Percentiles rank a stretch among this genome's conserved stretches.
phyloP scores from a whole-genome alignment of 495 filamentous ascomycete genomes.

The Aspergillus taichungensis region DNA sequence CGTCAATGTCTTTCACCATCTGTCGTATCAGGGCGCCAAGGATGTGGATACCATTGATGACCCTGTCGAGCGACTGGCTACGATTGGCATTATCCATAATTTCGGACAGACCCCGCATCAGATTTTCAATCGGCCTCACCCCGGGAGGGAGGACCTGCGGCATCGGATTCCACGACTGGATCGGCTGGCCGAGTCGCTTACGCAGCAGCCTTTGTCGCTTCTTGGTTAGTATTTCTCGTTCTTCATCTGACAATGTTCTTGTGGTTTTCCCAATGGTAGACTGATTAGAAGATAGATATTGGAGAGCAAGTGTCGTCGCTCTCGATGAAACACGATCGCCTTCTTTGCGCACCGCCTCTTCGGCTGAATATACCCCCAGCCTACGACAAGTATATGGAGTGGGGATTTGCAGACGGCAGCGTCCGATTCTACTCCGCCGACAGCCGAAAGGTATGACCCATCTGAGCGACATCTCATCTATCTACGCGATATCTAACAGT shows the following conservation, averaged over 20 bases:
- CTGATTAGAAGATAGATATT: slow-evolving; percentile 44
- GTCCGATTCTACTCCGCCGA: slow-evolving; percentile 82
- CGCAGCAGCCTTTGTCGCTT: slow-evolving; percentile 71
- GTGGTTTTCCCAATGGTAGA: not conserved
- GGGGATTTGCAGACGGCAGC: slow-evolving; percentile 91
- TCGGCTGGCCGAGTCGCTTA: slow-evolving; percentile 65
- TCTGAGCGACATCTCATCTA: not conserved
- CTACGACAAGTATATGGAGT: slow-evolving; percentile 89
- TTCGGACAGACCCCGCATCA: slow-evolving; percentile 97
- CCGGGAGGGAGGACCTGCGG: slow-evolving; percentile 54
- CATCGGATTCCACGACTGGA: slow-evolving; percentile 63
- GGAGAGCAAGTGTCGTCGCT: slow-evolving; percentile 72
- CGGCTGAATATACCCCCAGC: slow-evolving; percentile 76
- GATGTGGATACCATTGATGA: slow-evolving; percentile 89
- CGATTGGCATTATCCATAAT: slow-evolving; percentile 94
- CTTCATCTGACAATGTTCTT: not conserved
- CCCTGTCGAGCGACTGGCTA: slow-evolving; percentile 70
- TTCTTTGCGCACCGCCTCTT: slow-evolving; percentile 77
- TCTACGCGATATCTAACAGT: slow-evolving; percentile 3
- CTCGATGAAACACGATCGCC: slow-evolving; percentile 74
- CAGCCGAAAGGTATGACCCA: slow-evolving; percentile 48
- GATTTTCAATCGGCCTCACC: slow-evolving; percentile 76
- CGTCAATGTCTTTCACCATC: slow-evolving; percentile 89
- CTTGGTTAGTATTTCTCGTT: slow-evolving; percentile 41
- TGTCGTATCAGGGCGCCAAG: slow-evolving; percentile 89